Evolutionary conservation across 2,329 filamentous ascomycete species (phyloP).

Genomic region (Orbilia ellipsospora): DNA sequence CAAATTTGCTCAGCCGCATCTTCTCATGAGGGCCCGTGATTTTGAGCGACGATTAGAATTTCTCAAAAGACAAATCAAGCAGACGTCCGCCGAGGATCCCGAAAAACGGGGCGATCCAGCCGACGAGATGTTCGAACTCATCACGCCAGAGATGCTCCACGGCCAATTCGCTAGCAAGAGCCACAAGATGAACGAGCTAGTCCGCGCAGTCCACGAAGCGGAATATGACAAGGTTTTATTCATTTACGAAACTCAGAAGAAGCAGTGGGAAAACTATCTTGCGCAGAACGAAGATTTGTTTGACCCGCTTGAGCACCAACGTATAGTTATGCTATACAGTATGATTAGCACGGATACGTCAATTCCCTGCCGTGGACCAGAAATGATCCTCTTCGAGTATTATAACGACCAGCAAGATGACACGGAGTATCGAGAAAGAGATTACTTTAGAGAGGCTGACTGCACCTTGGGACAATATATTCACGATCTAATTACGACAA

Average conservation of each 20-base stretch:
- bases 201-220: constrained; percentile 93
- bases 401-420: constrained; percentile 85
- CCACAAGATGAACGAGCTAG: constrained; percentile 87
- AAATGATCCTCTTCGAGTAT: constrained; percentile 88
- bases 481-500: constrained; percentile 83
- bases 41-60: constrained; percentile 86
- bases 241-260: constrained; percentile 91
- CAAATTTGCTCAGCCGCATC: constrained; percentile 91
- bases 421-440: constrained; percentile 68
- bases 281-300: constrained; percentile 89
- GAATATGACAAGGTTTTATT: constrained; percentile 96
- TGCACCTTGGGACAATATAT: constrained; percentile 95
- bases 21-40: constrained; percentile 90
- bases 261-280: constrained; percentile 96
- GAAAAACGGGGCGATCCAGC: constrained; percentile 67
- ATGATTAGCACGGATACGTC: constrained; percentile 93
- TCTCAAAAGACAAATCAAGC: constrained; percentile 71
- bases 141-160: constrained; percentile 95
- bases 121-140: constrained; percentile 79
- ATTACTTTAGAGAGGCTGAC: constrained; percentile 74
- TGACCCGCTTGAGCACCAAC: constrained; percentile 94
- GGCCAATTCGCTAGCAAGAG: constrained; percentile 75
- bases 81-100: constrained; percentile 63
- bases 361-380: constrained; percentile 90
- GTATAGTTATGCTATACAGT: constrained; percentile 93